Evolutionary conservation across 768 basidiomycete species (phyloP).

Genomic region (Cystobasidium onofrii): DNA sequence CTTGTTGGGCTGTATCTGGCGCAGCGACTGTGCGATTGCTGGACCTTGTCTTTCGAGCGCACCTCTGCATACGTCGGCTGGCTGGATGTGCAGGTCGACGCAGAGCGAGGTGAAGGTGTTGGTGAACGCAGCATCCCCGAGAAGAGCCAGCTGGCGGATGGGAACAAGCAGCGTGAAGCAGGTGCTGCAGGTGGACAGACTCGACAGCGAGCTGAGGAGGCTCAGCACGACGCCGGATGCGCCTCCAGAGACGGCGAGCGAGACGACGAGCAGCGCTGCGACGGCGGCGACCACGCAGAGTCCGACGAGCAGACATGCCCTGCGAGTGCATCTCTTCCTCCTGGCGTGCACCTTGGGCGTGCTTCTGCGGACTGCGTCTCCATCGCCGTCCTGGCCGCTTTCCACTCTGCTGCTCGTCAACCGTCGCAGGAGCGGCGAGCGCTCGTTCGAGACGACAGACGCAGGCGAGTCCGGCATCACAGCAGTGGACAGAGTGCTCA

Average conservation of each 20-base stretch:
- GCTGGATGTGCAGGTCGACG: conserved; percentile 51
- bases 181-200: conserved; percentile 49
- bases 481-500: background rate
- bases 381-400: background rate
- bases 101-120: conserved; percentile 51
- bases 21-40: conserved; percentile 55
- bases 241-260: background rate
- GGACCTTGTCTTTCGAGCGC: conserved; percentile 53
- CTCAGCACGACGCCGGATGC: background rate
- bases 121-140: conserved; percentile 53
- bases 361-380: background rate
- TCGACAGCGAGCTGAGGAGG: background rate
- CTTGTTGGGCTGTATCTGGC: conserved; percentile 51
- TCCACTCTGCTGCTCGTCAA: background rate
- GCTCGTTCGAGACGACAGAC: background rate
- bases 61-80: conserved; percentile 57
- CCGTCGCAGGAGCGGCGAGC: background rate
- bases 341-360: background rate
- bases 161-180: conserved; percentile 54
- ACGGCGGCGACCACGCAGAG: background rate
- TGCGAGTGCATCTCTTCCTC: background rate
- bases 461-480: background rate
- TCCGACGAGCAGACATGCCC: background rate
- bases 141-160: conserved; percentile 50
- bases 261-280: background rate